A percentile compares a stretch with the other conserved stretches of the same genome.
phyloP scores from a whole-genome alignment of 1,139 yeast species.

The Taphrina pruni region DNA sequence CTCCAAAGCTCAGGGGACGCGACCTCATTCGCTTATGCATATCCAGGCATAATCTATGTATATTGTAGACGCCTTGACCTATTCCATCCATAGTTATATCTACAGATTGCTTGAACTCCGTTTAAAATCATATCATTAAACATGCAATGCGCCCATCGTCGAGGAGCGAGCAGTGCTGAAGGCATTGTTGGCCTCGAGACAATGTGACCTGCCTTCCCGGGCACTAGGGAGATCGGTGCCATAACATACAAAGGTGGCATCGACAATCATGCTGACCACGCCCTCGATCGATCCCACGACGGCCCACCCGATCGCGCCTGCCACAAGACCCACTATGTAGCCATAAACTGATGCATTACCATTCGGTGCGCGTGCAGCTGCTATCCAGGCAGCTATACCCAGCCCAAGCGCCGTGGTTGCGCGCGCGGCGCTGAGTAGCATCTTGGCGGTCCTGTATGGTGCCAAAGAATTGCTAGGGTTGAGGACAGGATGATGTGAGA shows the following conservation, averaged over 20 bases:
- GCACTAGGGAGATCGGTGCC: slow-evolving; percentile 50
- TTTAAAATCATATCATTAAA: background rate
- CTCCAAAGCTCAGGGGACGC: no score
- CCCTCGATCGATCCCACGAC: slow-evolving; percentile 57
- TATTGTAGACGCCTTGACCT: background rate
- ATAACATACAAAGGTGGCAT: slow-evolving; percentile 53
- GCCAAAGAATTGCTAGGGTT: slow-evolving; percentile 30
- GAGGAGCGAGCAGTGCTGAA: slow-evolving; percentile 20
- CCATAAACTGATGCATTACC: slow-evolving; percentile 53
- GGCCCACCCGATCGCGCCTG: slow-evolving; percentile 56
- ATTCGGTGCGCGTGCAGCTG: slow-evolving; percentile 50
- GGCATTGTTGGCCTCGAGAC: slow-evolving; percentile 32
- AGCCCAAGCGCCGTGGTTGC: slow-evolving; percentile 52
- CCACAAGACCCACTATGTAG: slow-evolving; percentile 54
- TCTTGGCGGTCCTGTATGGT: slow-evolving; percentile 54
- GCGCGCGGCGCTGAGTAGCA: slow-evolving; percentile 54
- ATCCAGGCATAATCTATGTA: background rate
- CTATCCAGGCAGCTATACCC: slow-evolving; percentile 55
- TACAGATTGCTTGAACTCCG: no score
- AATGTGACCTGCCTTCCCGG: slow-evolving; percentile 30
- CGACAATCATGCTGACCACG: slow-evolving; percentile 54
- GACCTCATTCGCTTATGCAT: background rate
- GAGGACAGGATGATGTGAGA: slow-evolving; percentile 45
- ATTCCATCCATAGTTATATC: background rate
- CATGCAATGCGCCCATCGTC: slow-evolving; percentile 6